phyloP scores from a whole-genome alignment of 129 eudicot species.

The Flaveria ramosissima region DNA sequence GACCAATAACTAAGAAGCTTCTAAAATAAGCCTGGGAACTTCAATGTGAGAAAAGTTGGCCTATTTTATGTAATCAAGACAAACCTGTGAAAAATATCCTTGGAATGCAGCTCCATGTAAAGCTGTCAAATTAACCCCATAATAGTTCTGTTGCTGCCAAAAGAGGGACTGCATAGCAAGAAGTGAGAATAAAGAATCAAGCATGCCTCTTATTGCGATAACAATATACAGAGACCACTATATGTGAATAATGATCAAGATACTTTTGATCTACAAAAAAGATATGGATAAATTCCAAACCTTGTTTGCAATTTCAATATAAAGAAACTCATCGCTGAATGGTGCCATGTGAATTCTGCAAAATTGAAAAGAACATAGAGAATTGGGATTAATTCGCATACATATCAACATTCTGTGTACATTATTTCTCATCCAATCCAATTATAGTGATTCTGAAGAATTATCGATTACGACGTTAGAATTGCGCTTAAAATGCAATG shows the following conservation, averaged over 20 bases:
- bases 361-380: slow-evolving; percentile 11
- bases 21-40: neutral
- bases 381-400: neutral
- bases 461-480: neutral
- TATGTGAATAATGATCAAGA: neutral
- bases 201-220: neutral
- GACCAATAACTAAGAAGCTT: neutral
- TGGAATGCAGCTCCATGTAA: slow-evolving; percentile 86
- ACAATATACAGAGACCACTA: neutral
- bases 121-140: slow-evolving; percentile 89
- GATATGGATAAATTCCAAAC: slow-evolving; percentile 34
- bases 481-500: neutral
- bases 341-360: slow-evolving; percentile 98
- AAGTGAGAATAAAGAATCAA: slow-evolving; percentile 18
- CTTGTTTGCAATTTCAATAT: slow-evolving; percentile 87
- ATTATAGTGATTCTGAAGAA: neutral
- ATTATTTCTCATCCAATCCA: neutral
- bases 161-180: slow-evolving; percentile 69
- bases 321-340: slow-evolving; percentile 83
- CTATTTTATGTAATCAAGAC: slow-evolving; percentile 21
- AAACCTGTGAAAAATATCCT: slow-evolving; percentile 96
- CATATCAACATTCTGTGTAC: neutral
- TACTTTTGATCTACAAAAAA: slow-evolving; percentile 7
- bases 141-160: slow-evolving; percentile 98
- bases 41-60: neutral